phyloP scores from a whole-genome alignment of 2,329 filamentous ascomycete genomes.

The Rhynchosporium secalis region DNA sequence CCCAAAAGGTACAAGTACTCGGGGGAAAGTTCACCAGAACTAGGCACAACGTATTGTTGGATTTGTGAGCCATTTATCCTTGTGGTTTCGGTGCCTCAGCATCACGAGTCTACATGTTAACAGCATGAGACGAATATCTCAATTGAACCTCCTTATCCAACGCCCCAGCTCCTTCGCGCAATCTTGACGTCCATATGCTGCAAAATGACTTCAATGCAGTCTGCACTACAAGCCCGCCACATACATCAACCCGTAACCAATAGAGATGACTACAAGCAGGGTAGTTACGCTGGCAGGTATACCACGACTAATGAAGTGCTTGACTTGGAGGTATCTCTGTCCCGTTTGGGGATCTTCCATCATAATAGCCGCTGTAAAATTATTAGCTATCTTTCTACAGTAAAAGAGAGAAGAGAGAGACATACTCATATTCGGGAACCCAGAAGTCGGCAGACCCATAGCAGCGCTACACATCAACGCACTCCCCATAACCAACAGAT shows the following conservation, averaged over 20 bases:
- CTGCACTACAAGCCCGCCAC: slow-evolving; percentile 32
- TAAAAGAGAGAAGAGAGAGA: slow-evolving; percentile 36
- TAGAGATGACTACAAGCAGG: slow-evolving; percentile 76
- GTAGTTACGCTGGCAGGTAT: slow-evolving; percentile 83
- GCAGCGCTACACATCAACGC: slow-evolving; percentile 97
- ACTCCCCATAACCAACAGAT: slow-evolving; percentile 90
- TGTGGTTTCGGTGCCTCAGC: no score
- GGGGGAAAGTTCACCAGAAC: no score
- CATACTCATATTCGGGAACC: slow-evolving; percentile 99
- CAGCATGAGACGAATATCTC: no score
- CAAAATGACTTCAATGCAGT: background rate
- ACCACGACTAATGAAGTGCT: slow-evolving; percentile 93
- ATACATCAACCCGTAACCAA: slow-evolving; percentile 90
- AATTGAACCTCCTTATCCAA: background rate
- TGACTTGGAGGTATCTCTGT: slow-evolving; percentile 86
- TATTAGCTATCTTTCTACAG: slow-evolving; percentile 23
- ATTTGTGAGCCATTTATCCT: no score
- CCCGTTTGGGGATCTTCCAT: slow-evolving; percentile 93
- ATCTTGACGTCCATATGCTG: background rate
- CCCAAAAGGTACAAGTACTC: no score
- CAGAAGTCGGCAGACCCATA: slow-evolving; percentile 93
- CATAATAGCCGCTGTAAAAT: slow-evolving; percentile 83
- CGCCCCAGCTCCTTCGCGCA: background rate
- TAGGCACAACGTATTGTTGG: no score
- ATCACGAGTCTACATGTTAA: no score